Evolutionary conservation across 2,329 filamentous ascomycete species (phyloP), one percentile per base, ranked within the genome.

Genomic region (Chrysoporthe deuterocubensis): DNA sequence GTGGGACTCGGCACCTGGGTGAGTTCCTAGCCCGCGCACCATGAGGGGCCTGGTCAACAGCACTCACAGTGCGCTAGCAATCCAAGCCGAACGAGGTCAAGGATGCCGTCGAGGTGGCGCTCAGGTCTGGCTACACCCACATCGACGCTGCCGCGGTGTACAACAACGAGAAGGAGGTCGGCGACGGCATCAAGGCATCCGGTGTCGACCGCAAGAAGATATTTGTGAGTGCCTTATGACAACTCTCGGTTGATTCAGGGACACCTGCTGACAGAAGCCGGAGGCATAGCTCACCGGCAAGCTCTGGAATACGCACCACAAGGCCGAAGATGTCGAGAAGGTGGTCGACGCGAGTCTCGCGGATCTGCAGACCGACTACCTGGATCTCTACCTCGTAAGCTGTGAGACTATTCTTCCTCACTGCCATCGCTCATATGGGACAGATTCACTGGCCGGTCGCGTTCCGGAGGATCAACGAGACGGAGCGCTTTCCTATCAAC

Each of bases 1-100:
- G 65, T 67, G 14, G 65, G 64, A 42, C 46, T 69, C n/a, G 67
- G 69, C 2, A 70, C 67, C 18, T 71, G 70, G 68, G 68, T 68
- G 56, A 57, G 64, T 18, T n/a, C 57, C 56, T 37, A 43, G 21
- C 16, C 63, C 7, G 13, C 6, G 54, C 11, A 7, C 3, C 18
- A 14, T 13, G 61, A 42, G 21, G 26, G 40, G 13, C 14, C 4
- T 6, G 26, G 13, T 13, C 42, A 37, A 60, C 8, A 48, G n/a
- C 16, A 48, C 68, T 68, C n/a, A 69, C 40, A 18, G 3, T 1
- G 26, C 2, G 7, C 37, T 50, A 69, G 66, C 66, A 69, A 69
- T 74, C 77, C 69, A 72, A 81, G 62, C 80, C 86, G 73, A 90
- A 84, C 75, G 89, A 91, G 78, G 89, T 82, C 50, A 80, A 81